Conservation (phyloP, 169 alveolate species). For the Babesia bovis region DNA sequence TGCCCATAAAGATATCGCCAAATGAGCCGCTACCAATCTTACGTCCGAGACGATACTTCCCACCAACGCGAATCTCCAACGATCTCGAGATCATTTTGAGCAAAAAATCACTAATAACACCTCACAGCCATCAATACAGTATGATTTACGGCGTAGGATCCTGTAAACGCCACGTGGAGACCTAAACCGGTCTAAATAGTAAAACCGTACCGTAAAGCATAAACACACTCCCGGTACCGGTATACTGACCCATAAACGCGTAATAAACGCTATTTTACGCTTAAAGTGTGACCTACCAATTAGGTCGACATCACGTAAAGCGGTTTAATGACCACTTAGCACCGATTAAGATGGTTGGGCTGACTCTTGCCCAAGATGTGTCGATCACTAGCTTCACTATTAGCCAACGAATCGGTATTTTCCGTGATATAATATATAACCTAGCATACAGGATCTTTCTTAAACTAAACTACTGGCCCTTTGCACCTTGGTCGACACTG, state of each 20-base stretch:
- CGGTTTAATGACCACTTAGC: background rate
- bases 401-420: no score
- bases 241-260: background rate
- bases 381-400: slow-evolving; percentile 14
- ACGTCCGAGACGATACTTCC: slow-evolving; percentile 94
- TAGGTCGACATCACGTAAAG: slow-evolving; percentile 14
- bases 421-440: no score
- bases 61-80: slow-evolving; percentile 95
- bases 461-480: no score
- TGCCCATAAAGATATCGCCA: slow-evolving; percentile 96
- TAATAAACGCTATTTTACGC: background rate
- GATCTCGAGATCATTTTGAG: slow-evolving; percentile 59
- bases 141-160: slow-evolving; percentile 16
- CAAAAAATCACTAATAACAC: background rate
- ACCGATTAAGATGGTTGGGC: slow-evolving; percentile 17
- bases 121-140: slow-evolving; percentile 13
- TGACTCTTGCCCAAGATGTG: slow-evolving; percentile 47
- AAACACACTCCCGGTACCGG: background rate
- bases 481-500: no score
- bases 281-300: background rate
- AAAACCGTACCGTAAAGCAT: background rate
- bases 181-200: background rate
- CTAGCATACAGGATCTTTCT: no score
- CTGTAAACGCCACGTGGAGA: slow-evolving; percentile 32
- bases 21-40: slow-evolving; percentile 99